These are phyloP conservation scores for Annulohypoxylon maeteangense DNA, from an alignment of 495 filamentous ascomycete genomes.

Conservation along the genomic window DNA sequence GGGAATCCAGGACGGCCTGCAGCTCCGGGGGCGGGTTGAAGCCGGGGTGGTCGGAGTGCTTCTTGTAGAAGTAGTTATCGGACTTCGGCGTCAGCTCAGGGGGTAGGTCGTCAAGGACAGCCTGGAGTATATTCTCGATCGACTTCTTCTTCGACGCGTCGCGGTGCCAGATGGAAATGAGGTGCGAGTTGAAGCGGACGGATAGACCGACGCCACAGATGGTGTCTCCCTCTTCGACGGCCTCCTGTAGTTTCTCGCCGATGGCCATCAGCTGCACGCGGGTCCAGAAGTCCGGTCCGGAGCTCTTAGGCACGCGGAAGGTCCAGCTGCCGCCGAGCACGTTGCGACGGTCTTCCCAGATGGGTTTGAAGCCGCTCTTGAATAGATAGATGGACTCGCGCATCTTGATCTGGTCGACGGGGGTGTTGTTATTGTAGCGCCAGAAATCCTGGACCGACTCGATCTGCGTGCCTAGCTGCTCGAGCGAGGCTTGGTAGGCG, in stretches of 20 bases:
- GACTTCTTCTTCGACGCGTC: conserved; percentile 77
- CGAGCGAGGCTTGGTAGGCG: conserved; percentile 72
- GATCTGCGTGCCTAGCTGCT: conserved; percentile 73
- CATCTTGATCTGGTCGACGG: conserved; percentile 77
- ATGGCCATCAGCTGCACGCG: conserved; percentile 83
- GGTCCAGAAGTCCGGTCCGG: conserved; percentile 80
- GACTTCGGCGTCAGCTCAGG: conserved; percentile 73
- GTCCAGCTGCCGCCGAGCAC: conserved; percentile 84
- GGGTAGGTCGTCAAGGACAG: conserved; percentile 74
- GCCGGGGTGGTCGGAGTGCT: conserved; percentile 66
- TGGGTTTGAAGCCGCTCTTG: conserved; percentile 83
- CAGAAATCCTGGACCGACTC: conserved; percentile 84
- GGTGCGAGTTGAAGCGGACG: conserved; percentile 78
- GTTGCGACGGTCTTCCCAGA: conserved; percentile 93
- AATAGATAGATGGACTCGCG: conserved; percentile 89
- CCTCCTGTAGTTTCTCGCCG: conserved; percentile 83
- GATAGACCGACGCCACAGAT: conserved; percentile 79
- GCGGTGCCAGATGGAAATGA: conserved; percentile 90
- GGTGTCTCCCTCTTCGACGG: conserved; percentile 79
- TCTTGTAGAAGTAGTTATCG: conserved; percentile 75
- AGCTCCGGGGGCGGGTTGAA: conserved; percentile 66
- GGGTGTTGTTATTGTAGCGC: conserved; percentile 90
- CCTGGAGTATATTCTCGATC: conserved; percentile 73
- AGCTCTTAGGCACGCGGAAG: conserved; percentile 81
- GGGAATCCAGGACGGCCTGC: conserved; percentile 60